Evolutionary conservation across 1,284 basidiomycete genomes (phyloP).

Genomic region (Malassezia dermatis): DNA sequence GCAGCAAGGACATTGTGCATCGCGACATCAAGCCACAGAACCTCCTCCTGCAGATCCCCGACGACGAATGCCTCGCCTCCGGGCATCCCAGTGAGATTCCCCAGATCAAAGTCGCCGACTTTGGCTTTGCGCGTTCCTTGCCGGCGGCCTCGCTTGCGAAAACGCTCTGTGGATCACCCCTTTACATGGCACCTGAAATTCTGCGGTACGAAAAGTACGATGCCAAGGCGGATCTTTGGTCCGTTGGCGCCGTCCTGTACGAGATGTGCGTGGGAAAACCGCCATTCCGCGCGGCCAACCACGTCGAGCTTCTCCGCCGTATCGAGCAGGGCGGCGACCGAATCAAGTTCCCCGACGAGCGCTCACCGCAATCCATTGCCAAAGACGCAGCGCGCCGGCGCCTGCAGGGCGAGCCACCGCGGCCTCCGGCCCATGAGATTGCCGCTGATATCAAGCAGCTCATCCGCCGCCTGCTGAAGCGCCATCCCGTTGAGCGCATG

Average conservation of each 20-base stretch:
- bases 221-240: slow-evolving; percentile 95
- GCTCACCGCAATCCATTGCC: slow-evolving; percentile 31
- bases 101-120: slow-evolving; percentile 61
- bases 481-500: slow-evolving; percentile 71
- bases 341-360: slow-evolving; percentile 69
- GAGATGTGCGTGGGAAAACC: slow-evolving; percentile 89
- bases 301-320: slow-evolving; percentile 85
- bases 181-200: slow-evolving; percentile 99
- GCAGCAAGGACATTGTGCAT: slow-evolving; percentile 81
- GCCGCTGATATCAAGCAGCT: slow-evolving; percentile 77
- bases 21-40: slow-evolving; percentile 96
- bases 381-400: slow-evolving; percentile 31
- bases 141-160: slow-evolving; percentile 89
- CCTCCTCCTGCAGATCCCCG: slow-evolving; percentile 73
- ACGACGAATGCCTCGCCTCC: slow-evolving; percentile 63
- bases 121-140: slow-evolving; percentile 87
- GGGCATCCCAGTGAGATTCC: slow-evolving; percentile 70
- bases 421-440: slow-evolving; percentile 52
- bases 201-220: slow-evolving; percentile 95
- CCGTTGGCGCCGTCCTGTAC: slow-evolving; percentile 88
- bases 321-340: slow-evolving; percentile 68
- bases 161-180: slow-evolving; percentile 88
- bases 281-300: slow-evolving; percentile 88
- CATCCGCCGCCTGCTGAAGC: slow-evolving; percentile 70
- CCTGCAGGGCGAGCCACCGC: slow-evolving; percentile 30